Conservation (phyloP, 202 grass and related monocot species). For the Hordeum pubiflorum region DNA sequence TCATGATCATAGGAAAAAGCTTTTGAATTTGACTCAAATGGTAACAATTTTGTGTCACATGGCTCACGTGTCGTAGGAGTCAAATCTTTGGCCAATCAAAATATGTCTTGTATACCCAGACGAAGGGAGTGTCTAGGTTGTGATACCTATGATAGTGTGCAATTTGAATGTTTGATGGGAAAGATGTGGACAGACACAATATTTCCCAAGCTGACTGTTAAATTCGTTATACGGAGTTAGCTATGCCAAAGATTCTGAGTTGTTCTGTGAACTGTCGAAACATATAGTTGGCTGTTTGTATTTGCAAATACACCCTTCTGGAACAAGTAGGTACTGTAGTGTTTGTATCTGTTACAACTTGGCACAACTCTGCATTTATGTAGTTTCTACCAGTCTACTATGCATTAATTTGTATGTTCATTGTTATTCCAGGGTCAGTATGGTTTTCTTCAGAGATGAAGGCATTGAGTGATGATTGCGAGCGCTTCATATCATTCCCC, state of each 20-base stretch:
- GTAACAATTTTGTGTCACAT: not conserved
- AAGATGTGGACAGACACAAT: not conserved
- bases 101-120: not conserved
- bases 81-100: not conserved
- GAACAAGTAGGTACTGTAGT: not conserved
- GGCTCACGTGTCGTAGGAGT: not conserved
- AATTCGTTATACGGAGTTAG: not conserved
- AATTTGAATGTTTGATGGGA: not conserved
- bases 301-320: not conserved
- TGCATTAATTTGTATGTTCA: not conserved
- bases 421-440: constrained; percentile 72
- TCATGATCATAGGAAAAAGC: not conserved
- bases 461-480: constrained; percentile 91
- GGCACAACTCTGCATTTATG: not conserved
- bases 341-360: not conserved
- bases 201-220: not conserved
- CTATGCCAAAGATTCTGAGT: not conserved
- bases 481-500: constrained; percentile 85
- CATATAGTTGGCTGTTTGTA: not conserved
- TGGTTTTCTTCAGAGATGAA: constrained; percentile 99
- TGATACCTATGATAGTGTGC: not conserved
- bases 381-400: not conserved
- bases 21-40: not conserved
- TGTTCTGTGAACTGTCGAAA: not conserved
- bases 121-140: not conserved